A percentile compares a stretch with the other conserved stretches of the same genome.
Conservation (phyloP, 192 early-diverging fungal genomes). For the Phlyctochytrium arcticum region DNA sequence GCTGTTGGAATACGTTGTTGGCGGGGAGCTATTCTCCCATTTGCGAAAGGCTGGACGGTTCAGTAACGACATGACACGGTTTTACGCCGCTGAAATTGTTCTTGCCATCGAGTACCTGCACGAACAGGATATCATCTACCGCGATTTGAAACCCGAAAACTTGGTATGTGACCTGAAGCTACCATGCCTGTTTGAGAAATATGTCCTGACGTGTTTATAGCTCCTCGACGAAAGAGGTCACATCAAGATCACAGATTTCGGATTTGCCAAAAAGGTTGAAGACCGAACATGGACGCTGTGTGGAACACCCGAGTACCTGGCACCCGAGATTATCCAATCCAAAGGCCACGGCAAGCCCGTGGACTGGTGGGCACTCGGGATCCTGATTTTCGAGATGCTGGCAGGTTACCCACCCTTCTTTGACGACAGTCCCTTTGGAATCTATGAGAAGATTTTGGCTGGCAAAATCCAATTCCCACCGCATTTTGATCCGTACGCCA, state of each 20-base stretch:
- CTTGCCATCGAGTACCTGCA: slow-evolving; percentile 95
- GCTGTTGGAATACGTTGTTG: slow-evolving; percentile 93
- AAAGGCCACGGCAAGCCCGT: slow-evolving; percentile 97
- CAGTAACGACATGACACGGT: slow-evolving; percentile 90
- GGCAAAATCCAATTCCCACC: slow-evolving; percentile 86
- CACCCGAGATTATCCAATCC: slow-evolving; percentile 93
- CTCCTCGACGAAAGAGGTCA: slow-evolving; percentile 83
- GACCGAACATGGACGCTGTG: slow-evolving; percentile 95
- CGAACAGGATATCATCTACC: slow-evolving; percentile 89
- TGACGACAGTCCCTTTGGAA: slow-evolving; percentile 96
- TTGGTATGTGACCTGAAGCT: slow-evolving; percentile 25
- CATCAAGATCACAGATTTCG: slow-evolving; percentile 98
- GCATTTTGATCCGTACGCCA: slow-evolving; percentile 79
- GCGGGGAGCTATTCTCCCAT: slow-evolving; percentile 96
- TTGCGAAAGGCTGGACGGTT: slow-evolving; percentile 86
- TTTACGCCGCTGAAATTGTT: slow-evolving; percentile 94
- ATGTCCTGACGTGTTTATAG: slow-evolving; percentile 17
- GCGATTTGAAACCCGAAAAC: slow-evolving; percentile 93
- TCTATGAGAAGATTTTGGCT: slow-evolving; percentile 97
- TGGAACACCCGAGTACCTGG: slow-evolving; percentile 96
- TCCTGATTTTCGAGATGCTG: slow-evolving; percentile 97
- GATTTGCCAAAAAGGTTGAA: slow-evolving; percentile 91
- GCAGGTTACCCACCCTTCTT: slow-evolving; percentile 96
- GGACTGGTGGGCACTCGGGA: slow-evolving; percentile 99
- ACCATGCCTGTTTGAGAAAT: not conserved